Conservation (phyloP, 345 rosid genomes). For the Boechera divaricarpa region DNA sequence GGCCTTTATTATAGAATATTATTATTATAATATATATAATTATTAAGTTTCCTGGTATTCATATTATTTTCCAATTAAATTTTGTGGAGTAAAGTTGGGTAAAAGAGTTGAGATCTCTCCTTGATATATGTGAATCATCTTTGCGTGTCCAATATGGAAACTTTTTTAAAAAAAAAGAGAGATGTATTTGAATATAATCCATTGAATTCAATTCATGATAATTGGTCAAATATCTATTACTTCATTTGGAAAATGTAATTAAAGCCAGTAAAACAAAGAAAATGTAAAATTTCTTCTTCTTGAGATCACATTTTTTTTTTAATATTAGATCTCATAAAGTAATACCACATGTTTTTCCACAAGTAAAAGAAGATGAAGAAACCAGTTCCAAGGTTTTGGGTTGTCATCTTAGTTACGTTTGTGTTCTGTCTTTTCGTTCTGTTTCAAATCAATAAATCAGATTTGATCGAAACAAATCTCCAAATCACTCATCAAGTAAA, state of each 20-base stretch:
- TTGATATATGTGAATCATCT: conserved; percentile 14
- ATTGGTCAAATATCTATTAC: conserved; percentile 24
- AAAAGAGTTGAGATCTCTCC: conserved; percentile 4
- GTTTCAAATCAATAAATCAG: conserved; percentile 22
- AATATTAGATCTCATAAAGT: not conserved
- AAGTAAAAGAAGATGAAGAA: conserved; percentile 31
- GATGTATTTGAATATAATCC: not conserved
- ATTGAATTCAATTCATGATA: conserved; percentile 14
- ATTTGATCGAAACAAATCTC: conserved; percentile 1
- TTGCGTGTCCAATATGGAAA: conserved; percentile 16
- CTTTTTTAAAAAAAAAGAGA: not conserved
- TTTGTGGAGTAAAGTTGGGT: not conserved
- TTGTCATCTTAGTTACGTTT: conserved; percentile 20
- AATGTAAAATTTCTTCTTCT: not conserved
- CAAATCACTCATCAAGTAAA: conserved; percentile 35
- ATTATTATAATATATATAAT: not conserved
- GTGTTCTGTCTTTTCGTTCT: conserved; percentile 36
- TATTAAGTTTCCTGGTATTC: not conserved
- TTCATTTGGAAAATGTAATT: conserved; percentile 14
- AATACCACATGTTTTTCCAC: not conserved
- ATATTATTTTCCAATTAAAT: not conserved
- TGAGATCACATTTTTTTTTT: conserved; percentile 10
- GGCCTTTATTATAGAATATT: not conserved
- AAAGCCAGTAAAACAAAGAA: not conserved
- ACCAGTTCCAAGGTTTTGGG: conserved; percentile 31